Evolutionary conservation across 495 filamentous ascomycete species (phyloP), one percentile per base, ranked within the genome.

Genomic region (Echria macrotheca): DNA sequence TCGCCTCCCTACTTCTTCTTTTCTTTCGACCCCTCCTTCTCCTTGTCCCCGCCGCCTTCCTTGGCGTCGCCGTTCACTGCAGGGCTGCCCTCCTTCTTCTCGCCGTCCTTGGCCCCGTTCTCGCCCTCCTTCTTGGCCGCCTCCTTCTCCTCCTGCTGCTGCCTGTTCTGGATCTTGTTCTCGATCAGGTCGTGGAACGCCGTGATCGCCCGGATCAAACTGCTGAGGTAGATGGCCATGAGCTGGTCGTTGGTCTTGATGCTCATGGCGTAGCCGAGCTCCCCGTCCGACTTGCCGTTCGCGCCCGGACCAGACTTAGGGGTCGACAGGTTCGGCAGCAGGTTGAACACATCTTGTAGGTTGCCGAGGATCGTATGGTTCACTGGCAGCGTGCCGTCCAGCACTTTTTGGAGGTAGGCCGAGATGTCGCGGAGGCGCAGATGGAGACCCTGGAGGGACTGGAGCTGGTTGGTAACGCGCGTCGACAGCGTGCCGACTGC

Each of bases 151-250:
- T 96, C 93, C 68, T 94, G 89, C 64, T 91, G 87, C 71, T 96
- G 91, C 58, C 91, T 74, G 72, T 98, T 98, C 74, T 97, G 93
- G 52, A 97, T 95, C 83, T 98, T 98, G 72, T 98, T 98, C 76
- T 98, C 93, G 59, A 98, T 98, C 54, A 98, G 72, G 68, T 98
- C 93, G 66, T 98, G 93, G 82, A 97, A 98, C 11, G 93, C 94
- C 6, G 93, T 97, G 60, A 98, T 97, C 24, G 94, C 94, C 32
- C 93, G 81, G 70, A 98, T 96, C 72, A 98, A 72, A 69, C 86
- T 93, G 69, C 86, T 91, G 49, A 98, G 75, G 66, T 98, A 98
- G 63, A 98, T 97, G 31, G 90, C 81, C 83, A 98, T 96, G 51
- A 98, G 77, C 73, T 98, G 93, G 67, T 98, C 93, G 61, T 98